Evolutionary conservation across 345 rosid species (phyloP).

Genomic region (Chamaenerion angustifolium): DNA sequence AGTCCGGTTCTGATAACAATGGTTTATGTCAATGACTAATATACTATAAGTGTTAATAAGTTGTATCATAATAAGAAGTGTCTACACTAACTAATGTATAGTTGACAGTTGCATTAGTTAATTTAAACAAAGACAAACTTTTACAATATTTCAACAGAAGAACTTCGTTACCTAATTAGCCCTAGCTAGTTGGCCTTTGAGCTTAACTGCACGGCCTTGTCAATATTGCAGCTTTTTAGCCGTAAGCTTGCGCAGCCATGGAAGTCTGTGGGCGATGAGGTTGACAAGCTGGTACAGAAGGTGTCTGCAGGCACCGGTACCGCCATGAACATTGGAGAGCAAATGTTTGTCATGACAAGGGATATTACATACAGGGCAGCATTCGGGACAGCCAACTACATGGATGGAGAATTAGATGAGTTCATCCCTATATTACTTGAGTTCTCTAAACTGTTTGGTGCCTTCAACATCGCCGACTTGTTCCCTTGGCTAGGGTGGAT

Average conservation of each 20-base stretch:
- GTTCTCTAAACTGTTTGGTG: constrained; percentile 26
- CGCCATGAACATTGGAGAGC: constrained; percentile 17
- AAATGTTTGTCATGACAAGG: constrained; percentile 21
- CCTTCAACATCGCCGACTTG: constrained; percentile 24
- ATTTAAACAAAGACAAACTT: no score
- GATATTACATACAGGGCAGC: constrained; percentile 24
- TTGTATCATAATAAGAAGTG: no score
- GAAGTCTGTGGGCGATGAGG: constrained; percentile 27
- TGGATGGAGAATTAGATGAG: constrained; percentile 13
- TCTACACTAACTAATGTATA: no score
- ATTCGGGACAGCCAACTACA: constrained; percentile 10
- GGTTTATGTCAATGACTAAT: no score
- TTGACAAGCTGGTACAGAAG: constrained; percentile 9
- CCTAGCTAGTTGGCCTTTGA: no score
- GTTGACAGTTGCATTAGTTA: no score
- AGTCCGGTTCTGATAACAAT: no score
- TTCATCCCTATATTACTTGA: constrained; percentile 24
- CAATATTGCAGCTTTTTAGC: constrained; percentile 13
- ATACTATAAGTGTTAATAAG: no score
- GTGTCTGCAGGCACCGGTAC: constrained; percentile 8
- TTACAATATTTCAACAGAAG: no score
- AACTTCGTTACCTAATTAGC: no score
- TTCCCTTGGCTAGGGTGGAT: constrained; percentile 21
- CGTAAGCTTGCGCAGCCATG: constrained; percentile 26
- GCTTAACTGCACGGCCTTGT: no score